Percentiles rank a stretch among this genome's conserved stretches.
phyloP scores from a whole-genome alignment of 2,329 filamentous ascomycete genomes.

The Escovopsis sp. region DNA sequence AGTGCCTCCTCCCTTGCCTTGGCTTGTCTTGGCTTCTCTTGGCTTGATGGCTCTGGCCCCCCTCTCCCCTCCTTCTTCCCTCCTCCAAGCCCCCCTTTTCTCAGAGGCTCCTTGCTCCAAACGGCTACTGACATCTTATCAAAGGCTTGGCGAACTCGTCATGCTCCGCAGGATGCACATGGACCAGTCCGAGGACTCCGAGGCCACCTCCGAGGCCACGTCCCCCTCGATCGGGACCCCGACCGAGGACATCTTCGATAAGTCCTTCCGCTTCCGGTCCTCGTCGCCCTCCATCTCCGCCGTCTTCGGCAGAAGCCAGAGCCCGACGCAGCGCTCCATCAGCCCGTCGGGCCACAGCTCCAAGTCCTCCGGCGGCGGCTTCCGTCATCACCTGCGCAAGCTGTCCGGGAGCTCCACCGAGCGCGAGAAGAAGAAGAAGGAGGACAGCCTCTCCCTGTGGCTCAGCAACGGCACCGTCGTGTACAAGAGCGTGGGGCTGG shows the following conservation, averaged over 20 bases:
- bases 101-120: too few species aligned
- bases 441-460: conserved; percentile 40
- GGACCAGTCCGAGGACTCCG: conserved; percentile 24
- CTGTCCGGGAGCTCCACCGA: conserved; percentile 12
- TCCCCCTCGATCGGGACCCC: conserved; percentile 13
- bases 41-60: too few species aligned
- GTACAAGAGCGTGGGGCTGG: conserved; percentile 54
- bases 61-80: too few species aligned
- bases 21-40: too few species aligned
- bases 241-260: conserved; percentile 20
- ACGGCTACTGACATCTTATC: conserved; percentile 6
- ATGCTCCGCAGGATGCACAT: conserved; percentile 37
- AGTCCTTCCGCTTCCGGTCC: background rate
- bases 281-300: conserved; percentile 25
- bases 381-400: conserved; percentile 18
- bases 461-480: conserved; percentile 48
- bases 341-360: conserved; percentile 19
- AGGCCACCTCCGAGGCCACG: conserved; percentile 15
- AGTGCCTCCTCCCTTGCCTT: conserved; percentile 13
- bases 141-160: conserved; percentile 60
- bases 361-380: conserved; percentile 14
- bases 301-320: conserved; percentile 15
- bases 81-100: too few species aligned
- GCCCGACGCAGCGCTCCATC: conserved; percentile 12
- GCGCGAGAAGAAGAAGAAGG: conserved; percentile 26